These are phyloP conservation scores for Grifola frondosa DNA, from an alignment of 1,284 basidiomycete genomes.

Conservation along the genomic window DNA sequence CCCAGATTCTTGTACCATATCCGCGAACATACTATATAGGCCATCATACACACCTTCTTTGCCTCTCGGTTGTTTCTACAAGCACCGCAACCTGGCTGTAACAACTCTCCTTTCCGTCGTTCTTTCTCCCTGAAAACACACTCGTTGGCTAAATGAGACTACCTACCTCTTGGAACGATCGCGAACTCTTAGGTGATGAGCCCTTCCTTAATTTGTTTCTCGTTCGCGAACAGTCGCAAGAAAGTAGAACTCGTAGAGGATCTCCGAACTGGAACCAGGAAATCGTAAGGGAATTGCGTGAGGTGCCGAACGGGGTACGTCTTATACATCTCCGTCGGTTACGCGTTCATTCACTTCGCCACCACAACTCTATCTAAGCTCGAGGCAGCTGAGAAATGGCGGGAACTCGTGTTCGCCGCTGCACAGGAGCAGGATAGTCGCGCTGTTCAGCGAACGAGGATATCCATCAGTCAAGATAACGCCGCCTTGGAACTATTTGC, in stretches of 20 bases:
- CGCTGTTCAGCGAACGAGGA: background rate
- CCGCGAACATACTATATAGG: no score
- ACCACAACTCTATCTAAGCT: no score
- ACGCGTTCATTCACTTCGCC: no score
- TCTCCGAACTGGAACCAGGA: slow-evolving; percentile 12
- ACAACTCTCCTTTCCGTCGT: background rate
- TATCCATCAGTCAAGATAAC: background rate
- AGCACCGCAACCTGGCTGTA: no score
- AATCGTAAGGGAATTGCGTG: no score
- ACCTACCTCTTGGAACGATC: slow-evolving; percentile 27
- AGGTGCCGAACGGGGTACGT: background rate
- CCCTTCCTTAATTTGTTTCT: slow-evolving; percentile 29
- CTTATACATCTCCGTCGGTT: background rate
- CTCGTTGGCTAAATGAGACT: slow-evolving; percentile 13
- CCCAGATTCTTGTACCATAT: no score
- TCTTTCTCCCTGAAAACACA: background rate
- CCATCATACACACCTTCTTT: no score
- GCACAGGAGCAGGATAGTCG: slow-evolving; percentile 2
- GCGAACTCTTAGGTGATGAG: slow-evolving; percentile 27
- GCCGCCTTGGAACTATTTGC: slow-evolving; percentile 28
- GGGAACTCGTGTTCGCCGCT: slow-evolving; percentile 17
- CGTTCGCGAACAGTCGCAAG: background rate
- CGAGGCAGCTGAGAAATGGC: slow-evolving; percentile 22
- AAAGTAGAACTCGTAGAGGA: slow-evolving; percentile 6
- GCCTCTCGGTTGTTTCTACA: no score